Evolutionary conservation across 768 basidiomycete genomes (phyloP), one percentile per base, ranked within the genome.

Genomic region (Mycena pura): DNA sequence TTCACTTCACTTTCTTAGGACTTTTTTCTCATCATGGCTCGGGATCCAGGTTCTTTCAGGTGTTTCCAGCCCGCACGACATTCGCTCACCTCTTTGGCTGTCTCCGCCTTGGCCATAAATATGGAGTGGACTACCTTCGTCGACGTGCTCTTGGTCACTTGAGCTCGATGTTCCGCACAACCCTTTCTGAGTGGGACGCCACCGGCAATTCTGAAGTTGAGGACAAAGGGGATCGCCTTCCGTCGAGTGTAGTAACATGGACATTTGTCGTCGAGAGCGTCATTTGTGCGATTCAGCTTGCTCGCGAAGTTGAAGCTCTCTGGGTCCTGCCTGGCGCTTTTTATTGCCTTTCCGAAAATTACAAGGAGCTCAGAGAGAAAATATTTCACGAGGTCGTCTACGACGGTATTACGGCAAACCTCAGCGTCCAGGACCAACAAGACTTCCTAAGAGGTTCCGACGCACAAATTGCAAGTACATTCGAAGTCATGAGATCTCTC

Each of bases 81-180:
- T 25, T 24, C 47, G 17, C 6, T 21, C 11, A 32, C 19, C 2
- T 57, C 7, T 17, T 64, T 24, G 47, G 47, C 1, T 32, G 54
- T 3, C 41, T 61, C 7, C 52, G 41, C 27, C 55, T 62, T 8
- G 48, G 52, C 32, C 46, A 63, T 21, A 62, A 62, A 48, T 61
- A 65, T 28, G 36, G 17, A 2, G 59, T 65, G 6, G 64, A 61
- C 13, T 60, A 47, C 14, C 61, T 66, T 6, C 49, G 17, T 0
- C 55, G 51, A 21, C 64, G 64, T n/a, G 64, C 60, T 0, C 28
- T 66, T 17, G 29, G 32, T 0, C 64, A 66, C 40, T 28, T 66
- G 14, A 59, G 57, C 4, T 55, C 61, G 3, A 14, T 40, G 10
- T 55, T 49, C 38, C 41, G 45, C 7, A 62, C 52, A 9, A 53